Conservation (phyloP, 345 rosid species). For the Hevea brasiliensis region DNA sequence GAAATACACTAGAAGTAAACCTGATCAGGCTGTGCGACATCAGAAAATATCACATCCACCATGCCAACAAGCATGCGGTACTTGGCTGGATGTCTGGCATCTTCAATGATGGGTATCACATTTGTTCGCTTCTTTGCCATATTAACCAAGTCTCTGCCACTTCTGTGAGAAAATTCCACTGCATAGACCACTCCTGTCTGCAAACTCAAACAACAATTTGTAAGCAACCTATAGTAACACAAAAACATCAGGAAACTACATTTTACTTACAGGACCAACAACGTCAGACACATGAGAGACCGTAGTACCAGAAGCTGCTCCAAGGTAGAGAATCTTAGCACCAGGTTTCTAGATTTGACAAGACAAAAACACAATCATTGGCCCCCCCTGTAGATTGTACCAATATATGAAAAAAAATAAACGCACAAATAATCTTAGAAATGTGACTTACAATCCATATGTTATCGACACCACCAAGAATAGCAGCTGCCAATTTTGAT, state of each 20-base stretch:
- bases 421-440: neutral
- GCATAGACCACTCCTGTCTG: conserved; percentile 94
- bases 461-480: conserved; percentile 97
- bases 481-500: conserved; percentile 92
- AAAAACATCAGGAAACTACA: neutral
- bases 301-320: conserved; percentile 99
- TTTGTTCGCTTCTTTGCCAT: conserved; percentile 98
- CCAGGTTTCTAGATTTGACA: conserved; percentile 76
- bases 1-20: conserved; percentile 32
- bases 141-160: conserved; percentile 97
- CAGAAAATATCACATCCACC: conserved; percentile 99
- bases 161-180: conserved; percentile 91
- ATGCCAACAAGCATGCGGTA: conserved; percentile 97
- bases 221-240: neutral
- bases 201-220: neutral
- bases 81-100: conserved; percentile 97
- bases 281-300: conserved; percentile 98
- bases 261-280: conserved; percentile 82
- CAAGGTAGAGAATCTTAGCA: conserved; percentile 90
- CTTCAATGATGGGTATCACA: conserved; percentile 92
- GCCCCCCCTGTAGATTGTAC: neutral
- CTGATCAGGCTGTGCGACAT: conserved; percentile 99
- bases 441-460: conserved; percentile 75
- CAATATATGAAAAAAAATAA: neutral
- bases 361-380: neutral